Evolutionary conservation across 2,329 filamentous ascomycete genomes (phyloP).

Genomic region (Pseudogymnoascus sp.): DNA sequence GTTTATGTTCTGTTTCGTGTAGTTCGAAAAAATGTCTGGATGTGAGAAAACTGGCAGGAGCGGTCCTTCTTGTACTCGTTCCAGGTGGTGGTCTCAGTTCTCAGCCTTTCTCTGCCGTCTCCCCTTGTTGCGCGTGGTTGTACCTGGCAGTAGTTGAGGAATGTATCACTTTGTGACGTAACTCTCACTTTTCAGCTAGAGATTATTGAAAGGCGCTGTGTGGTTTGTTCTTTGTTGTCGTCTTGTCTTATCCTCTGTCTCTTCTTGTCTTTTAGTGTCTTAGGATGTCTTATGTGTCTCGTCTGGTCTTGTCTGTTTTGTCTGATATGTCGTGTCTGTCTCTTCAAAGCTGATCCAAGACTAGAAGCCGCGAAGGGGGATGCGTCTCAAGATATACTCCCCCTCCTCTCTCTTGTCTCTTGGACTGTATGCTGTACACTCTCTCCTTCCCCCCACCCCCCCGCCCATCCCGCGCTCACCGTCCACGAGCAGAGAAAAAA

Average conservation of each 20-base stretch:
- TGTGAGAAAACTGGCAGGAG: background rate
- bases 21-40: background rate
- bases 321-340: background rate
- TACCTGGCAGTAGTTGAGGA: background rate
- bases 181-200: background rate
- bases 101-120: background rate
- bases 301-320: background rate
- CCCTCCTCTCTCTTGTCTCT: background rate
- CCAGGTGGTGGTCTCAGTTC: background rate
- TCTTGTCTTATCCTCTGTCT: background rate
- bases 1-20: background rate
- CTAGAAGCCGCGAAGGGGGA: background rate
- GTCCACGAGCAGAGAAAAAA: background rate
- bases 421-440: background rate
- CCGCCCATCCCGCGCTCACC: background rate
- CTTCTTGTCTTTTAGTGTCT: background rate
- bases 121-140: background rate
- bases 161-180: slow-evolving; percentile 1
- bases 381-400: background rate
- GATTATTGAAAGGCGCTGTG: background rate
- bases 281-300: background rate
- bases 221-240: background rate
- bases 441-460: background rate
- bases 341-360: background rate
- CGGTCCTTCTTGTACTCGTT: background rate